These are phyloP conservation scores for Phytophthora agathidicida DNA, from an alignment of 352 stramenopile species.

Conservation along the genomic window DNA sequence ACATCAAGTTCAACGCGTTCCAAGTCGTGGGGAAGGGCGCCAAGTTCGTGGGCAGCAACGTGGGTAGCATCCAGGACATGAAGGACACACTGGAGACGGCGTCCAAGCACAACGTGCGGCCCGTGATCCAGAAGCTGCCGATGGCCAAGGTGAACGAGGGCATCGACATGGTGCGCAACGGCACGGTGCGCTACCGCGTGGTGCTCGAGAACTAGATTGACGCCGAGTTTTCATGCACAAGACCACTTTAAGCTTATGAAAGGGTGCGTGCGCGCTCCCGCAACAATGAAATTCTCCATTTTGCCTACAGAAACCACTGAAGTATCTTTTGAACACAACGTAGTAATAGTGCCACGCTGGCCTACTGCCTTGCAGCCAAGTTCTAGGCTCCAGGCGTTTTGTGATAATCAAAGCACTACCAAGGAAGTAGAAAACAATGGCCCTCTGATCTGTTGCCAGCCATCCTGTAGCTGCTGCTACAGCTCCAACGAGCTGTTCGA, in stretches of 20 bases:
- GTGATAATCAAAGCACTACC: no score
- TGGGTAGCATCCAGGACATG: conserved; percentile 53
- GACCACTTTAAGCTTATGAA: conserved; percentile 14
- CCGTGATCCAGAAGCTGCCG: conserved; percentile 56
- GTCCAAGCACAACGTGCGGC: conserved; percentile 66
- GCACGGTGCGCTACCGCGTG: conserved; percentile 55
- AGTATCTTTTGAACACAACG: no score
- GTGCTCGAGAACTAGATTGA: conserved; percentile 56
- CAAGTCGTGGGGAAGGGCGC: conserved; percentile 44
- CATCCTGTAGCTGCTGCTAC: no score
- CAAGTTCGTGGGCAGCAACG: conserved; percentile 66
- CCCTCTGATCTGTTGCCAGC: no score
- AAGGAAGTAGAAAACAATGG: no score
- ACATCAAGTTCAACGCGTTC: conserved; percentile 64
- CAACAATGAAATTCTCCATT: neutral
- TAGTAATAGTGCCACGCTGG: no score
- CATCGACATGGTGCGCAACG: conserved; percentile 48
- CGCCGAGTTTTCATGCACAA: neutral
- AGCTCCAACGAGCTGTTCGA: no score
- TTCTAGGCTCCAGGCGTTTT: no score
- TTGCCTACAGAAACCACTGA: no score
- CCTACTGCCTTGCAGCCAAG: no score
- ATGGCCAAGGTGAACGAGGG: conserved; percentile 53
- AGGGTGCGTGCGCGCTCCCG: neutral
- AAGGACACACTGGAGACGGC: conserved; percentile 89